These are phyloP conservation scores for Mucor indicus DNA, from an alignment of 371 early-diverging fungal genomes.

Conservation along the genomic window DNA sequence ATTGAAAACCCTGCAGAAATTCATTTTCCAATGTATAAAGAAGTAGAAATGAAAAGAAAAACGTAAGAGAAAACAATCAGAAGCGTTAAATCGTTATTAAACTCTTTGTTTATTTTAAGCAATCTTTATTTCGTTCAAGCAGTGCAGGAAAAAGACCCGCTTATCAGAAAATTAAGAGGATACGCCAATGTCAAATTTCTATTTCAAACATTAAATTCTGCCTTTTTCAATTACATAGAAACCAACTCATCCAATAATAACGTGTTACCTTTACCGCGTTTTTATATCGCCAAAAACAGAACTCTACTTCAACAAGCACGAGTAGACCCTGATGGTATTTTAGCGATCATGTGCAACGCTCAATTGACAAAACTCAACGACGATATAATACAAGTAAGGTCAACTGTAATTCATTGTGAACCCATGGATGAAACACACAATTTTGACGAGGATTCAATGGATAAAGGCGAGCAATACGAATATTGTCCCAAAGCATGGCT, in stretches of 20 bases:
- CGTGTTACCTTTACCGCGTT: slow-evolving; percentile 30
- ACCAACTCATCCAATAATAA: not conserved
- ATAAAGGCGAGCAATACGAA: slow-evolving; percentile 18
- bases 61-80: slow-evolving; percentile 1
- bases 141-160: slow-evolving; percentile 19
- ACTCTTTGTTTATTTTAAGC: not conserved
- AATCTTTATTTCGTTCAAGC: slow-evolving; percentile 32
- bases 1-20: not conserved
- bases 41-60: slow-evolving; percentile 4
- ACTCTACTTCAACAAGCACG: slow-evolving; percentile 32
- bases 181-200: slow-evolving; percentile 25
- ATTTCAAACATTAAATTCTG: slow-evolving; percentile 30
- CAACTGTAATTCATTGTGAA: slow-evolving; percentile 29
- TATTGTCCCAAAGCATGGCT: slow-evolving; percentile 41
- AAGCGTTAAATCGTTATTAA: not conserved
- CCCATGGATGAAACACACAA: slow-evolving; percentile 33
- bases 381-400: slow-evolving; percentile 14
- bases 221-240: slow-evolving; percentile 26
- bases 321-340: slow-evolving; percentile 19
- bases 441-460: slow-evolving; percentile 24
- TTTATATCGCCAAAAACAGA: slow-evolving; percentile 45
- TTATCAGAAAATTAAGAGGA: slow-evolving; percentile 23
- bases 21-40: slow-evolving; percentile 13
- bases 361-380: not conserved
- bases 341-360: slow-evolving; percentile 31